Percentiles rank a stretch among this genome's conserved stretches.
Conservation (phyloP, 2,329 filamentous ascomycete species). For the Fusarium citri region DNA sequence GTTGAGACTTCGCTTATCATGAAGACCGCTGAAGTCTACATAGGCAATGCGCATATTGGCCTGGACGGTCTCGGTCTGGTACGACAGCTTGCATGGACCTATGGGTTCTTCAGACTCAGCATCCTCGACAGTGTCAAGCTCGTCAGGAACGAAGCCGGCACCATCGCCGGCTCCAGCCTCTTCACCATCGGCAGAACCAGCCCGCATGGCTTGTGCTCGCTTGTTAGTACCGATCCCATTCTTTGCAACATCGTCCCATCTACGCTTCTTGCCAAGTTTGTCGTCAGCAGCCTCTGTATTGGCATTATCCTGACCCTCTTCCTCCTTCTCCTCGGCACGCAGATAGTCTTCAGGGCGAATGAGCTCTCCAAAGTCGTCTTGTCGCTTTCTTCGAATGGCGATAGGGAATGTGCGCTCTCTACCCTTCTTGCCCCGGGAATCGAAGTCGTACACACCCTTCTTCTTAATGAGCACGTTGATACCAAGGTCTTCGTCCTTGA, state of each 20-base stretch:
- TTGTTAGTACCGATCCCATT: slow-evolving; percentile 63
- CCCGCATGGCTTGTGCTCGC: slow-evolving; percentile 63
- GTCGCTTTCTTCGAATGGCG: slow-evolving; percentile 79
- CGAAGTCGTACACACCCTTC: slow-evolving; percentile 92
- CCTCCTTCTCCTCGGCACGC: slow-evolving; percentile 89
- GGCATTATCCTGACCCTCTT: slow-evolving; percentile 69
- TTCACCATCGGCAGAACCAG: slow-evolving; percentile 59
- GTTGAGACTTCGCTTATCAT: slow-evolving; percentile 92
- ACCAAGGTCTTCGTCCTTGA: slow-evolving; percentile 90
- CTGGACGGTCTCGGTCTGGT: slow-evolving; percentile 71
- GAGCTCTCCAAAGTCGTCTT: slow-evolving; percentile 92
- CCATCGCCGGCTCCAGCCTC: slow-evolving; percentile 51
- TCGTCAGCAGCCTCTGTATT: slow-evolving; percentile 61
- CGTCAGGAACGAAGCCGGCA: slow-evolving; percentile 61
- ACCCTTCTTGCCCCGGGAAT: slow-evolving; percentile 90
- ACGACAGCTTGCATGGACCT: slow-evolving; percentile 81
- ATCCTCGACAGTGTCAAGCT: slow-evolving; percentile 70
- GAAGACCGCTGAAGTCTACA: slow-evolving; percentile 91
- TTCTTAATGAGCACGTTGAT: slow-evolving; percentile 90
- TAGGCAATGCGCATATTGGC: slow-evolving; percentile 83
- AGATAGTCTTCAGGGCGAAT: slow-evolving; percentile 95
- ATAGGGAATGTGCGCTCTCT: slow-evolving; percentile 93
- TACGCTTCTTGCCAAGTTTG: slow-evolving; percentile 88
- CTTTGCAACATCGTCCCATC: slow-evolving; percentile 80
- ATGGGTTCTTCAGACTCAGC: slow-evolving; percentile 60